These are phyloP conservation scores for Onygena corvina DNA, from an alignment of 2,329 filamentous ascomycete species.

Conservation along the genomic window DNA sequence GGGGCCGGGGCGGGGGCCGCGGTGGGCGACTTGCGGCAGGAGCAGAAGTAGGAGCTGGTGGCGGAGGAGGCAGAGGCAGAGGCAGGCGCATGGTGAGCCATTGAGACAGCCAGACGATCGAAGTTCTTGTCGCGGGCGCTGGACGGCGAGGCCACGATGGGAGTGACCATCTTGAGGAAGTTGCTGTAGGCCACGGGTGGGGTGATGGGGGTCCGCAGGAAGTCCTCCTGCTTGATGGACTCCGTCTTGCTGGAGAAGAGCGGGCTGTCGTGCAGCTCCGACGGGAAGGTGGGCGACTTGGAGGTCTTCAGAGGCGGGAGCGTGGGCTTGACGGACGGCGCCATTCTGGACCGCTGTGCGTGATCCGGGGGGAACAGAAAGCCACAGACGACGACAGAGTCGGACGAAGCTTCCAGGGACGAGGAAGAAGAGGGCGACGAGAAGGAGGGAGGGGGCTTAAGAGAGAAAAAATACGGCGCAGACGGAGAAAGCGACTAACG, in stretches of 20 bases:
- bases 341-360: slow-evolving; percentile 6
- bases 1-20: slow-evolving; percentile 49
- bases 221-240: slow-evolving; percentile 58
- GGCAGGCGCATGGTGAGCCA: no score
- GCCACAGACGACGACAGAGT: not conserved
- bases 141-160: slow-evolving; percentile 56
- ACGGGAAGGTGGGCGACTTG: slow-evolving; percentile 37
- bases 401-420: not conserved
- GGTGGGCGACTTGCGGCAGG: slow-evolving; percentile 41
- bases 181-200: slow-evolving; percentile 84
- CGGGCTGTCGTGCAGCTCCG: slow-evolving; percentile 46
- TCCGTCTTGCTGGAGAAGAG: slow-evolving; percentile 40
- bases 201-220: slow-evolving; percentile 71
- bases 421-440: not conserved
- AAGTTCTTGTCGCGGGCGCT: slow-evolving; percentile 29
- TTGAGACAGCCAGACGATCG: slow-evolving; percentile 21
- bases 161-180: slow-evolving; percentile 72
- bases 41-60: slow-evolving; percentile 22
- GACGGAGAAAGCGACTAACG: not conserved
- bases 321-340: slow-evolving; percentile 11
- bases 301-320: slow-evolving; percentile 27
- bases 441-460: not conserved
- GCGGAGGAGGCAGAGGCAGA: not conserved
- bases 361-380: not conserved
- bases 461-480: no score